These are phyloP conservation scores for Tylopilus vinaceipallidus DNA, from an alignment of 768 basidiomycete species.

Conservation along the genomic window DNA sequence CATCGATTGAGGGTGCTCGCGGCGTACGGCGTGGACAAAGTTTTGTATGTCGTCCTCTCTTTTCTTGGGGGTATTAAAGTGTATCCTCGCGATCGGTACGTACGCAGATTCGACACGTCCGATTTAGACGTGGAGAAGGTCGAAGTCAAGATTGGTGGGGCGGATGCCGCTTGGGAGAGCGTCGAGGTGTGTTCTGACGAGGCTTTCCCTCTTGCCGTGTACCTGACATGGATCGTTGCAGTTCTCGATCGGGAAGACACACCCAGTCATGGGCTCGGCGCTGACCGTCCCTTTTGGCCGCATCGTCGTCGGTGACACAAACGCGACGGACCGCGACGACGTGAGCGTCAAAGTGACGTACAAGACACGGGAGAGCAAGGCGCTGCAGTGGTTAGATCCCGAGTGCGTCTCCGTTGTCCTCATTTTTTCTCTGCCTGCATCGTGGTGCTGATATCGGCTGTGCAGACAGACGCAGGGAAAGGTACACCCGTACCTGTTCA, in stretches of 20 bases:
- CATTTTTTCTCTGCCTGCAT: background rate
- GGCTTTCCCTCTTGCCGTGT: too few relatives aligned
- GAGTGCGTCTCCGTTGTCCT: slow-evolving; percentile 42
- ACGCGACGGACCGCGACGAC: slow-evolving; percentile 29
- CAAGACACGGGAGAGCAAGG: slow-evolving; percentile 70
- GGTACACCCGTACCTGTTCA: slow-evolving; percentile 83
- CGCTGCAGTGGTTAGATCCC: slow-evolving; percentile 85
- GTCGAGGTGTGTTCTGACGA: slow-evolving; percentile 40
- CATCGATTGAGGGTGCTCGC: slow-evolving; percentile 57
- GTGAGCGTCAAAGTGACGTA: slow-evolving; percentile 58
- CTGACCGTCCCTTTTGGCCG: slow-evolving; percentile 55
- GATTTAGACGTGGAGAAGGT: slow-evolving; percentile 60
- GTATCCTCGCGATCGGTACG: background rate
- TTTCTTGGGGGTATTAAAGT: too few relatives aligned
- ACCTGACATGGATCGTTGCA: too few relatives aligned
- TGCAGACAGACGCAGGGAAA: slow-evolving; percentile 86
- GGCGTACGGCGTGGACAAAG: slow-evolving; percentile 49
- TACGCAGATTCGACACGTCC: slow-evolving; percentile 66
- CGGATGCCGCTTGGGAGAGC: slow-evolving; percentile 42
- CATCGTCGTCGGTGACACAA: too few relatives aligned
- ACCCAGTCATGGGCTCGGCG: slow-evolving; percentile 75
- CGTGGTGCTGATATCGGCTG: background rate
- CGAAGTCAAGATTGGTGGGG: slow-evolving; percentile 37
- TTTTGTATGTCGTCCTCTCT: slow-evolving; percentile 48
- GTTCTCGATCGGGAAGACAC: slow-evolving; percentile 54